Evolutionary conservation across 768 basidiomycete genomes (phyloP).

Genomic region (Lentinula detonsa): DNA sequence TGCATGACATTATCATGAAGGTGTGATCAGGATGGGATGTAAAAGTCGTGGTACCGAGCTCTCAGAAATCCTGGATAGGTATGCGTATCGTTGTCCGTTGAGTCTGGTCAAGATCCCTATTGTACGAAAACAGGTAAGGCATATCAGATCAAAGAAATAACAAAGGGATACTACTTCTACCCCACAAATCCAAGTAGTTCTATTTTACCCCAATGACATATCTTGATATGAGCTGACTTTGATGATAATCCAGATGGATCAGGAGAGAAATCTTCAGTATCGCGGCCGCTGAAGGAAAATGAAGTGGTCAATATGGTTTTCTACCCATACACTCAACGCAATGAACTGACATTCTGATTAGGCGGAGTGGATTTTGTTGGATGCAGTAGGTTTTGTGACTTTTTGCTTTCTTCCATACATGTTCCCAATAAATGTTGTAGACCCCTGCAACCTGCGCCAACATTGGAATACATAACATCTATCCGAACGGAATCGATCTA

Average conservation of each 20-base stretch:
- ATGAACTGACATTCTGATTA: constrained; percentile 10
- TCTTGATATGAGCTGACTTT: neutral
- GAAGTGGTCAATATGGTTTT: constrained; percentile 45
- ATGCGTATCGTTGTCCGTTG: constrained; percentile 10
- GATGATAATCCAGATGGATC: constrained; percentile 39
- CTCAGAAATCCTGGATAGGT: constrained; percentile 91
- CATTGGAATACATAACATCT: constrained; percentile 85
- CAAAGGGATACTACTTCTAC: constrained; percentile 71
- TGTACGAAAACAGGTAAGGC: constrained; percentile 54
- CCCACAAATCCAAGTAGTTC: constrained; percentile 49
- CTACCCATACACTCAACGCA: neutral
- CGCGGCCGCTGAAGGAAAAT: constrained; percentile 66
- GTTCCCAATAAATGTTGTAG: constrained; percentile 27
- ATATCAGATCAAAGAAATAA: constrained; percentile 71
- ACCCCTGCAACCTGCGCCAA: constrained; percentile 92
- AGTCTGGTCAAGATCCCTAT: neutral
- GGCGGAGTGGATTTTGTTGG: constrained; percentile 89
- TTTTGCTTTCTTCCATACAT: neutral
- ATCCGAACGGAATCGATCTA: constrained; percentile 82
- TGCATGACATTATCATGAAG: constrained; percentile 40
- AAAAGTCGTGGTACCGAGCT: constrained; percentile 72
- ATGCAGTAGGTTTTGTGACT: constrained; percentile 51
- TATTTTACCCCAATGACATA: neutral
- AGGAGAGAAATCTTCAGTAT: constrained; percentile 58
- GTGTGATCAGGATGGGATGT: constrained; percentile 69